Evolutionary conservation across 495 filamentous ascomycete species (phyloP).

Genomic region (Parachaetomium inaequale): DNA sequence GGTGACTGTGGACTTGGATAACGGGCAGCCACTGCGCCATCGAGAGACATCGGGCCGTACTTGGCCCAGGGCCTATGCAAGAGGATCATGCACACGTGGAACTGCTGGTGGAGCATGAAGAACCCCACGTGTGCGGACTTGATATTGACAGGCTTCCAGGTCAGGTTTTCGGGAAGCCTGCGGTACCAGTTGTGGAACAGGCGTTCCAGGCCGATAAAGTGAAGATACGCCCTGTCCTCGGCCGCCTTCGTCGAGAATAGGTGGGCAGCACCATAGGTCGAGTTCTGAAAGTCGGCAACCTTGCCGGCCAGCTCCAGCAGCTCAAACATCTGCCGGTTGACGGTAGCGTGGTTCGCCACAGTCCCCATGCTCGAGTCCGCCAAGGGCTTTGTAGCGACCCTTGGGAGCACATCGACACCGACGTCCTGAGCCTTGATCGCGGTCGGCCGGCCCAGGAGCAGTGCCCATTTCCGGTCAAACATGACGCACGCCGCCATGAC

Average conservation of each 20-base stretch:
- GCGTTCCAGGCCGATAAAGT: constrained; percentile 45
- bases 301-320: constrained; percentile 52
- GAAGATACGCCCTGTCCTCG: constrained; percentile 43
- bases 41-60: constrained; percentile 39
- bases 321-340: constrained; percentile 47
- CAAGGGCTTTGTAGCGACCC: not conserved
- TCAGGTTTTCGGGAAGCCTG: constrained; percentile 43
- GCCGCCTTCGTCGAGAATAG: constrained; percentile 29
- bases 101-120: constrained; percentile 53
- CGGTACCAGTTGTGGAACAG: constrained; percentile 52
- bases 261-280: constrained; percentile 13
- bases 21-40: constrained; percentile 11
- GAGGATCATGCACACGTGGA: constrained; percentile 48
- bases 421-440: constrained; percentile 51
- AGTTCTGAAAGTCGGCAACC: constrained; percentile 42
- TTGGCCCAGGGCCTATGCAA: constrained; percentile 50
- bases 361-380: constrained; percentile 13
- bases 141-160: constrained; percentile 49
- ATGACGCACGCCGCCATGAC: constrained; percentile 50
- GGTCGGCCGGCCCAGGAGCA: constrained; percentile 50
- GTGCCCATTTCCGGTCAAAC: constrained; percentile 51
- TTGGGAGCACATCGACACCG: constrained; percentile 40
- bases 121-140: constrained; percentile 48
- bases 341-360: constrained; percentile 37
- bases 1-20: constrained; percentile 15